Base-by-base conservation (phyloP, 805 yeast species). In the Saccharomycopsis microspora region DNA sequence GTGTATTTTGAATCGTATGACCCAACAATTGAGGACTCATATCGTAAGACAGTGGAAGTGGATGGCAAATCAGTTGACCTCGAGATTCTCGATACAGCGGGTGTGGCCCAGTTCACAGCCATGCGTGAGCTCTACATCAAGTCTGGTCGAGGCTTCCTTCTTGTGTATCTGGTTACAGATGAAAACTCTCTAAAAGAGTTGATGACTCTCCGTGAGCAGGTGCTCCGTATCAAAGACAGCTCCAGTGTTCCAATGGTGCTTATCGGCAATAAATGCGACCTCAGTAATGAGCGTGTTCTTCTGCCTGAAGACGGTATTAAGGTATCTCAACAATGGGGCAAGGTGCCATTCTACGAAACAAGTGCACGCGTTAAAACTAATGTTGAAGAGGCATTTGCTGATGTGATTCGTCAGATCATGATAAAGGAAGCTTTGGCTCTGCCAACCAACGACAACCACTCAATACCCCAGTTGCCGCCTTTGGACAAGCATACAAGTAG, bases 11-110 rank as follows among this genome's bases (percentile, higher is more conserved):
- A 90, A 58, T 75, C 87, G 36, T 90, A 90, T 65, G 97, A 90
- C 60, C 97, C 98, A 5, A 93, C 98, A 5, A 93, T 90, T 55
- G 98, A 90, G 62, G 97, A 90, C 60, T 86, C 96, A 0, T 93
- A 90, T 64, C 71, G 95, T 42, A 89, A 87, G 60, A 89, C 85
- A 55, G 78, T 87, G 49, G 88, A 82, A 58, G 80, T 90, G 35
- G 96, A 90, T 62, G 94, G 88, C 34, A 76, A 90, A 55, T 80
- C 86, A 4, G 85, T 93, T 59, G 85, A 84, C 55, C 69, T 90
- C 56, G 96, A 90, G 65, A 80, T 84, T 46, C 68, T 89, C 52
- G 98, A 93, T 60, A 87, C 96, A 3, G 95, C 95, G 1, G 97
- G 96, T 41, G 82, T 82, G 52, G 96, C 96, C 28, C 97, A 89